These are phyloP conservation scores for Cymbopogon flexuosus DNA, from an alignment of 202 grass and related monocot species.

Conservation along the genomic window DNA sequence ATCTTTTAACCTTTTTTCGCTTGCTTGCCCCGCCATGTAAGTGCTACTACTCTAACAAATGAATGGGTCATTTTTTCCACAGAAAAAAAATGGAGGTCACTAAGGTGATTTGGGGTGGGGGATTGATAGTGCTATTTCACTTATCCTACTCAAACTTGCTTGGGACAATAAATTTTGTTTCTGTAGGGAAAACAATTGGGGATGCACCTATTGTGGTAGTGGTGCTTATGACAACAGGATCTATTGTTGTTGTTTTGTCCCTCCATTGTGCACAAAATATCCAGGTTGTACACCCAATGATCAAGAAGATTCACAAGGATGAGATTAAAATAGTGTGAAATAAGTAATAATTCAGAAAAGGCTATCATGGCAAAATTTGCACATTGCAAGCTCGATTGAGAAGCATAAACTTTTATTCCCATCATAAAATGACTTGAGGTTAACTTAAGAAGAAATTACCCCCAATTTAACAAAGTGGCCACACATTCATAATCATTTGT, in stretches of 20 bases:
- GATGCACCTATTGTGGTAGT: background rate
- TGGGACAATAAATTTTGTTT: background rate
- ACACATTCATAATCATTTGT: background rate
- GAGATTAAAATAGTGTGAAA: background rate
- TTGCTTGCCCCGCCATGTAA: too few species aligned
- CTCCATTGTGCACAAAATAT: background rate
- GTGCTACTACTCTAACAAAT: too few species aligned
- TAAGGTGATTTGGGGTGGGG: too few species aligned
- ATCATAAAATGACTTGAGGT: background rate
- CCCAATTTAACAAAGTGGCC: slow-evolving; percentile 6
- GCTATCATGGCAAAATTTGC: background rate
- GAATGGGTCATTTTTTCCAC: too few species aligned
- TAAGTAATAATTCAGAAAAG: background rate
- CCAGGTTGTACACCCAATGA: background rate
- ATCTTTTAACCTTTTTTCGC: too few species aligned
- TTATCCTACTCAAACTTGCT: background rate
- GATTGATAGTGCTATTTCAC: background rate
- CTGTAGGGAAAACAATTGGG: background rate
- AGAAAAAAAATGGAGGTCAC: too few species aligned
- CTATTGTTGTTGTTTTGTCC: background rate
- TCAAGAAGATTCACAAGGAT: background rate
- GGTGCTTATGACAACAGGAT: too few species aligned
- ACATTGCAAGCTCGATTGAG: background rate
- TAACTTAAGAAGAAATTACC: background rate
- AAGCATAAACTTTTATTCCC: background rate